Percentiles rank a stretch among this genome's conserved stretches.
These are phyloP conservation scores for Kuraishia piskuri DNA, from an alignment of 805 yeast species.

Conservation along the genomic window DNA sequence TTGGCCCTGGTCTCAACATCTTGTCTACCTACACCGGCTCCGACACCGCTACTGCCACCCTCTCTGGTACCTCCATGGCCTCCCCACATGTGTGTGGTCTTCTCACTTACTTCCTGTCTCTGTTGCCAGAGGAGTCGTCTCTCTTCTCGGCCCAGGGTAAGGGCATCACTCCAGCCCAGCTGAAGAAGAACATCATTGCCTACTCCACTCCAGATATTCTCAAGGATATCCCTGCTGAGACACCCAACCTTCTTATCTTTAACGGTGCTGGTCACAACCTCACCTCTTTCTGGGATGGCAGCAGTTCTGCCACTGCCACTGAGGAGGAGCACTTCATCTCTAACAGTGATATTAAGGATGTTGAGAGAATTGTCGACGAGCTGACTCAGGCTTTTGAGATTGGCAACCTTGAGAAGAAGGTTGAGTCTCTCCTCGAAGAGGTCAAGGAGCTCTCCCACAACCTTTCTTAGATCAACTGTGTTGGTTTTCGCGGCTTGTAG, in stretches of 20 bases:
- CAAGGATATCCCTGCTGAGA: conserved; percentile 46
- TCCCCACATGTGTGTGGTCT: conserved; percentile 94
- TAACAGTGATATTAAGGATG: not conserved
- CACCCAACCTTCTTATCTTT: conserved; percentile 70
- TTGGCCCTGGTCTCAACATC: conserved; percentile 92
- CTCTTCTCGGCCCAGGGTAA: conserved; percentile 41
- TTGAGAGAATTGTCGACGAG: conserved; percentile 3
- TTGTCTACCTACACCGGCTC: conserved; percentile 80
- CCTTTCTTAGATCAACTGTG: not conserved
- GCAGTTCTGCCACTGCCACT: not conserved
- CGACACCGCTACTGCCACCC: conserved; percentile 63
- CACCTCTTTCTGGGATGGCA: conserved; percentile 48
- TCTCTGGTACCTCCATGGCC: conserved; percentile 98
- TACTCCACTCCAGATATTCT: conserved; percentile 56
- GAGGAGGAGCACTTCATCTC: not conserved
- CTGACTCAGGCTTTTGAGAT: not conserved
- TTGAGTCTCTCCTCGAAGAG: not conserved
- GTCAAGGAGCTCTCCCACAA: not conserved
- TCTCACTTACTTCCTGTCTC: conserved; percentile 78
- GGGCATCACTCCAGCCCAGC: conserved; percentile 64
- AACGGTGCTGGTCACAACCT: conserved; percentile 77
- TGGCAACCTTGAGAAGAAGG: not conserved
- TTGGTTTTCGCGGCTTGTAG: not conserved
- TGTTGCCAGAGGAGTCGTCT: conserved; percentile 69
- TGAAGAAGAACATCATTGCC: conserved; percentile 67